Percentiles rank a stretch among this genome's conserved stretches.
Evolutionary conservation across 345 rosid genomes (phyloP).

Genomic region (Acer yangbiense): DNA sequence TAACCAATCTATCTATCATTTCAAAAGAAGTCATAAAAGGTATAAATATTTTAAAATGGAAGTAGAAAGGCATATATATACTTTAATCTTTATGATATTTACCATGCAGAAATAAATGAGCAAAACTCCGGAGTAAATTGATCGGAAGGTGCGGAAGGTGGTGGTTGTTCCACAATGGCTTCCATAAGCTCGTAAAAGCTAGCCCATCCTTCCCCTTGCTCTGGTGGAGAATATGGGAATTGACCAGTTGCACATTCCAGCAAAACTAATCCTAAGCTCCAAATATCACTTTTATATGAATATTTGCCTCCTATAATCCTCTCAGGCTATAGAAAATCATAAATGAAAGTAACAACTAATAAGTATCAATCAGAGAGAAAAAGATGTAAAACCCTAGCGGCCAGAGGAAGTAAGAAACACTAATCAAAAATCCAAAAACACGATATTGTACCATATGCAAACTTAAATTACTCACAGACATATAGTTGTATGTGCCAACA

Average conservation of each 20-base stretch:
- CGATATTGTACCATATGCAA: neutral
- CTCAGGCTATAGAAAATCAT: constrained; percentile 65
- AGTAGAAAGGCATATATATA: neutral
- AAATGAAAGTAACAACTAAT: neutral
- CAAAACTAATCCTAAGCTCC: constrained; percentile 93
- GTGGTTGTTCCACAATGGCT: constrained; percentile 81
- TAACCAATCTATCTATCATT: neutral
- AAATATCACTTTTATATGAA: constrained; percentile 84
- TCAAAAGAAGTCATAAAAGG: neutral
- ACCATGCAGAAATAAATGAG: constrained; percentile 90
- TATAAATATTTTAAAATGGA: neutral
- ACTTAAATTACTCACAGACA: constrained; percentile 75
- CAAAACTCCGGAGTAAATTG: constrained; percentile 77
- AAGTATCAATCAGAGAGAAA: neutral
- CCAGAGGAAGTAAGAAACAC: constrained; percentile 6
- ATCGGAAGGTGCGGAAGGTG: constrained; percentile 69
- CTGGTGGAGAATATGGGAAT: constrained; percentile 81
- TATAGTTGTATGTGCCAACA: constrained; percentile 80
- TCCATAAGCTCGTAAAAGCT: constrained; percentile 87
- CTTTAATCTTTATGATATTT: constrained; percentile 13
- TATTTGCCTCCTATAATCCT: constrained; percentile 66
- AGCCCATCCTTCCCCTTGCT: constrained; percentile 63
- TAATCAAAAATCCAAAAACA: constrained; percentile 5
- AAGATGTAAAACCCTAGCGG: neutral
- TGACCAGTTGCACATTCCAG: constrained; percentile 86